Evolutionary conservation across 805 yeast species (phyloP), one percentile per base, ranked within the genome.

Genomic region (Candida maesae): DNA sequence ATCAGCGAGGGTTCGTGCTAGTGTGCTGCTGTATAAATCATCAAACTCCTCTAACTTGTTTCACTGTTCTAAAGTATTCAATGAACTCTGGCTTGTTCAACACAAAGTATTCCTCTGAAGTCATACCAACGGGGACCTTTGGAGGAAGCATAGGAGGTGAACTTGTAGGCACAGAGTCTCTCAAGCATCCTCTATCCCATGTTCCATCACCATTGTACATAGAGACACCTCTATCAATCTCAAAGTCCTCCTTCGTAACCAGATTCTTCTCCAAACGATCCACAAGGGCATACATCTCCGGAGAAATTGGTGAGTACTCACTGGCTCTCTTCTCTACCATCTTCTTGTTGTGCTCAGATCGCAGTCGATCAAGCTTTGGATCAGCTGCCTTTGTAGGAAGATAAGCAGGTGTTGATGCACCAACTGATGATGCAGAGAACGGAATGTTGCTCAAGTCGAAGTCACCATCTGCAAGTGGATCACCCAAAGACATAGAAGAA

Each of bases 91-190:
- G 32, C 33, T 42, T 46, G 19, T 47, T 37, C 13, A 53, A 28
- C 12, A 42, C 45, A 29, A 43, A 55, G 42, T 45, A 56, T 36
- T 56, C 61, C 29, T 47, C 55, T 11, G 46, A 28, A 2, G 16
- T 31, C 59, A 56, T 49, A 4, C 61, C 61, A 5, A 54, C 30
- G 1, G 61, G 60, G 12, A 56, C 48, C 46, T 51, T 52, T 15
- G 58, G 57, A 8, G 60, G 60, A 2, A 49, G 35, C 7, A 31
- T 36, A 5, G 61, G 61, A 3, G 52, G 30, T 6, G 32, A 35
- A 5, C 34, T 42, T 2, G 47, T 35, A 3, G 35, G 42, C 4
- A 38, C 29, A 5, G 52, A 44, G 37, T 50, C 54, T 24, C 55
- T 43, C 8, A 55, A 23, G 13, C 52, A 37, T 3, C 50, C 50